These are phyloP conservation scores for Lachancea waltii DNA, from an alignment of 805 yeast species.

Conservation along the genomic window DNA sequence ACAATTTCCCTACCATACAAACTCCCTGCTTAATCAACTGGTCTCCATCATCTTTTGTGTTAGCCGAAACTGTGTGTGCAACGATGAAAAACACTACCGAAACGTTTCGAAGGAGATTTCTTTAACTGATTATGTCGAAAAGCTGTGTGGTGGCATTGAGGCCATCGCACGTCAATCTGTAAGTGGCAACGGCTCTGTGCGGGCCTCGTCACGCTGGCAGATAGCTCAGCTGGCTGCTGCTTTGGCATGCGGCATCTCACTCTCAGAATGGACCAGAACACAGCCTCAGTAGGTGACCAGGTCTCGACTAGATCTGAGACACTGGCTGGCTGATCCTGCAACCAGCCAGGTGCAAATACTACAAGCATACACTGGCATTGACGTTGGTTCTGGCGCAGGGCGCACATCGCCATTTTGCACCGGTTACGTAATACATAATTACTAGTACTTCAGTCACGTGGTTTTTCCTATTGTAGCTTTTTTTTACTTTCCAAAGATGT, in stretches of 20 bases:
- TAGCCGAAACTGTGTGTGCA: slow-evolving; percentile 7
- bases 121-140: slow-evolving; percentile 1
- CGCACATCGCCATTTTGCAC: too few species aligned
- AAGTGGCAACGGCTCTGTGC: not conserved
- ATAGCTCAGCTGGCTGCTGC: slow-evolving; percentile 3
- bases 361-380: too few species aligned
- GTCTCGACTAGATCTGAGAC: too few species aligned
- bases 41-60: slow-evolving; percentile 7
- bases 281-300: too few species aligned
- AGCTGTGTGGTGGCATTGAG: slow-evolving; percentile 3
- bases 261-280: too few species aligned
- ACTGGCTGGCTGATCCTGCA: too few species aligned
- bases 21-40: slow-evolving; percentile 2
- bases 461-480: too few species aligned
- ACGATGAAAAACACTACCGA: slow-evolving; percentile 2
- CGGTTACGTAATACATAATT: too few species aligned
- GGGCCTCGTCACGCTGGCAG: slow-evolving; percentile 2
- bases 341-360: too few species aligned
- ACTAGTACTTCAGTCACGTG: too few species aligned
- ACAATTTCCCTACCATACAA: not conserved
- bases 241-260: slow-evolving; percentile 1
- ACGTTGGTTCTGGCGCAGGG: too few species aligned
- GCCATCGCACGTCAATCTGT: slow-evolving; percentile 2
- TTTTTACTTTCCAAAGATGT: too few species aligned
- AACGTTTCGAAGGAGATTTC: not conserved